These are phyloP conservation scores for Ormosia emarginata DNA, from an alignment of 306 rosid species.

Conservation along the genomic window DNA sequence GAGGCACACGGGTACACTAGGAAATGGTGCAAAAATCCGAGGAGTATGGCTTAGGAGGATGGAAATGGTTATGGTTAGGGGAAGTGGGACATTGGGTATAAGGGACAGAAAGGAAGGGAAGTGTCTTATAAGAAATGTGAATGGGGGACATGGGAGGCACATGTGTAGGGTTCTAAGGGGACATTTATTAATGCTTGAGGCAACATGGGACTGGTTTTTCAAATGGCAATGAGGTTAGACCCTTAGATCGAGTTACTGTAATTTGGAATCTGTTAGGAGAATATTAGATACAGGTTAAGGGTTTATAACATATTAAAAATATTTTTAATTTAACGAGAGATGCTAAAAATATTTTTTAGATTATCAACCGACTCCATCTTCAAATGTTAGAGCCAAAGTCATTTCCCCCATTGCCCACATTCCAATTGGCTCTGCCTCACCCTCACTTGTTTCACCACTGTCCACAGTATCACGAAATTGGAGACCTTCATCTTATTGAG, in stretches of 20 bases:
- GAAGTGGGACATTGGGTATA: conserved; percentile 47
- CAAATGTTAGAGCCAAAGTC: too few relatives aligned
- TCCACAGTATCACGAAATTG: too few relatives aligned
- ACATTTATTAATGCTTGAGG: conserved; percentile 60
- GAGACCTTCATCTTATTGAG: too few relatives aligned
- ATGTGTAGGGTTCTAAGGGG: conserved; percentile 59
- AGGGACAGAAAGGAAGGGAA: conserved; percentile 28
- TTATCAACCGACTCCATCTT: too few relatives aligned
- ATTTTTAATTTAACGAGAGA: too few relatives aligned
- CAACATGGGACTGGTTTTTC: conserved; percentile 28
- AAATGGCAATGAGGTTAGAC: neutral
- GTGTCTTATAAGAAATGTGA: conserved; percentile 42
- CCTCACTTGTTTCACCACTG: too few relatives aligned
- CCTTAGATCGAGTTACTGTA: neutral
- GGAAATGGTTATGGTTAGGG: conserved; percentile 1
- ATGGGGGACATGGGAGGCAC: conserved; percentile 60
- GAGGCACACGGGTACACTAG: conserved; percentile 78
- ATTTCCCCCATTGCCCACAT: too few relatives aligned
- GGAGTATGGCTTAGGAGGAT: conserved; percentile 16
- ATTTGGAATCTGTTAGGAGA: neutral
- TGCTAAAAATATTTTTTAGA: too few relatives aligned
- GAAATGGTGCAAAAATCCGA: conserved; percentile 55
- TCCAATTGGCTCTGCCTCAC: too few relatives aligned
- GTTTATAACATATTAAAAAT: too few relatives aligned
- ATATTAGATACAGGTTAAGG: too few relatives aligned